A percentile compares a stretch with the other conserved stretches of the same genome.
These are phyloP conservation scores for Fusarium sp. DNA, from an alignment of 2,329 filamentous ascomycete genomes.

Conservation along the genomic window DNA sequence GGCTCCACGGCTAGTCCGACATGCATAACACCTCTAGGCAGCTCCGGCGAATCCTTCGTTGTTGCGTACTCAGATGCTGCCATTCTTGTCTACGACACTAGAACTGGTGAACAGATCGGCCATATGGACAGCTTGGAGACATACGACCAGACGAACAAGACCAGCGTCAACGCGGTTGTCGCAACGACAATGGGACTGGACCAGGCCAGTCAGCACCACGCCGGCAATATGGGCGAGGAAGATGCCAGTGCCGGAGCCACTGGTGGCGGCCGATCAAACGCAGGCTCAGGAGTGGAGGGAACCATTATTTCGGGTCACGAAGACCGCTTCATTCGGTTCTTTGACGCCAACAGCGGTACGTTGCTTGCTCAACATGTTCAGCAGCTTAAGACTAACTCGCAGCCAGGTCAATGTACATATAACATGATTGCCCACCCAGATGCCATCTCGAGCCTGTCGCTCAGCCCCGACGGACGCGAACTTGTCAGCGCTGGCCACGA, in stretches of 20 bases:
- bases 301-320: slow-evolving; percentile 97
- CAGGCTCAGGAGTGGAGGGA: slow-evolving; percentile 86
- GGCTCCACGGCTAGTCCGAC: slow-evolving; percentile 81
- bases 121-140: slow-evolving; percentile 95
- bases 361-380: slow-evolving; percentile 53
- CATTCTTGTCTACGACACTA: slow-evolving; percentile 91
- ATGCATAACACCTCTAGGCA: slow-evolving; percentile 89
- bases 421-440: slow-evolving; percentile 97
- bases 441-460: slow-evolving; percentile 88
- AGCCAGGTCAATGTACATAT: slow-evolving; percentile 95
- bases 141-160: slow-evolving; percentile 83
- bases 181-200: slow-evolving; percentile 88
- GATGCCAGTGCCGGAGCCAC: slow-evolving; percentile 84
- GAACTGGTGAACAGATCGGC: slow-evolving; percentile 90
- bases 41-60: slow-evolving; percentile 87
- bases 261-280: slow-evolving; percentile 71
- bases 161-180: slow-evolving; percentile 91
- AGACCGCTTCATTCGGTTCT: slow-evolving; percentile 95
- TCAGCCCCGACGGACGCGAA: slow-evolving; percentile 93
- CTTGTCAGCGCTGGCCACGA: slow-evolving; percentile 97
- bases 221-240: slow-evolving; percentile 74
- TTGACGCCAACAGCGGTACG: slow-evolving; percentile 98
- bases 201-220: slow-evolving; percentile 66
- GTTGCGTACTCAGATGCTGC: slow-evolving; percentile 93
- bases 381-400: slow-evolving; percentile 18